Conservation (phyloP, 805 yeast genomes). For the Saccharomycopsis sp. region DNA sequence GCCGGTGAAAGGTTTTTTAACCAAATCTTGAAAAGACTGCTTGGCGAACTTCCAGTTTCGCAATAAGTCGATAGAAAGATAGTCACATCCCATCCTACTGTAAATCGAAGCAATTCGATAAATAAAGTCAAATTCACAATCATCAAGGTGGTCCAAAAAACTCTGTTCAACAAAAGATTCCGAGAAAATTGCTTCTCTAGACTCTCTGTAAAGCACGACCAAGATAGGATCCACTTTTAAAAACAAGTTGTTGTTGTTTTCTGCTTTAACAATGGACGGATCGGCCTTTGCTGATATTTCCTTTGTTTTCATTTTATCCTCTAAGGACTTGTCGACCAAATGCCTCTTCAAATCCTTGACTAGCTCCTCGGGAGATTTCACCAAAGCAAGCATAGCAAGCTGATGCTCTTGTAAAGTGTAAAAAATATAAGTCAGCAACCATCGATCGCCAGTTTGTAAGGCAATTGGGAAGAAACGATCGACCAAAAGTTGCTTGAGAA, state of each 20-base stretch:
- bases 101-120: slow-evolving; percentile 58
- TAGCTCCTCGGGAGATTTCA: slow-evolving; percentile 40
- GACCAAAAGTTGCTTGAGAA: slow-evolving; percentile 40
- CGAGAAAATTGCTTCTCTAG: slow-evolving; percentile 42
- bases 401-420: slow-evolving; percentile 50
- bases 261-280: not conserved
- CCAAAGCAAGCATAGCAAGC: slow-evolving; percentile 53
- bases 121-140: slow-evolving; percentile 51
- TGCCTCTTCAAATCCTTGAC: not conserved
- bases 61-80: slow-evolving; percentile 53
- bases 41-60: slow-evolving; percentile 55
- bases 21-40: not conserved
- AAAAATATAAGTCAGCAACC: slow-evolving; percentile 75
- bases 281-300: not conserved
- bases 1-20: not conserved
- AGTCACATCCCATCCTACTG: slow-evolving; percentile 87
- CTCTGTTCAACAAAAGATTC: not conserved
- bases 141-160: slow-evolving; percentile 28
- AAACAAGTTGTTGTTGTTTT: slow-evolving; percentile 32
- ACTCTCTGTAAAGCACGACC: slow-evolving; percentile 50
- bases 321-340: not conserved
- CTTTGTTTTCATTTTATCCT: not conserved
- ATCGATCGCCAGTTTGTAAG: slow-evolving; percentile 55
- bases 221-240: slow-evolving; percentile 77
- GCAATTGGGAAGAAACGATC: slow-evolving; percentile 47